Evolutionary conservation across 768 basidiomycete species (phyloP).

Genomic region (Sporobolomyces phaffii): DNA sequence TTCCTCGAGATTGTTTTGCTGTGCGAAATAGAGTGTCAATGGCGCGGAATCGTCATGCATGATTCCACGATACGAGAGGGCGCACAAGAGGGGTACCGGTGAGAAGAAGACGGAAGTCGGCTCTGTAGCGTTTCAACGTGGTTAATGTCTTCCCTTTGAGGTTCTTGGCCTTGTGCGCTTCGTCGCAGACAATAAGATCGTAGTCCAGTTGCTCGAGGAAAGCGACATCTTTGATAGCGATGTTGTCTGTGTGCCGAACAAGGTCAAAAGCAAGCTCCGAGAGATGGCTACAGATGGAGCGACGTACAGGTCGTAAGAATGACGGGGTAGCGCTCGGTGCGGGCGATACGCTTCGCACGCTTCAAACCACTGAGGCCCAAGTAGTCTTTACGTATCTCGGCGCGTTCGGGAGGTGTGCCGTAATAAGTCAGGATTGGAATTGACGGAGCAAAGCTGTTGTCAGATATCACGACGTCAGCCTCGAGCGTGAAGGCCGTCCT

Average conservation of each 20-base stretch:
- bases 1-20: slow-evolving; percentile 86
- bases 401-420: slow-evolving; percentile 72
- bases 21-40: slow-evolving; percentile 1
- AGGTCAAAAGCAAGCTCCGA: fast-evolving
- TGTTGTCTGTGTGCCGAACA: background rate
- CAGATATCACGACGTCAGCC: no score
- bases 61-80: slow-evolving; percentile 11
- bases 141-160: slow-evolving; percentile 64
- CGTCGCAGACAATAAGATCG: slow-evolving; percentile 17
- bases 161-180: slow-evolving; percentile 35
- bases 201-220: slow-evolving; percentile 13
- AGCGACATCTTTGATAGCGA: slow-evolving; percentile 8
- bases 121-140: slow-evolving; percentile 79
- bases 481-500: no score
- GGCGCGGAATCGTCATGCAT: background rate
- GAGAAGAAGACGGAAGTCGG: slow-evolving; percentile 81
- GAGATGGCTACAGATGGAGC: background rate
- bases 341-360: slow-evolving; percentile 1
- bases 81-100: slow-evolving; percentile 88
- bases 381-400: slow-evolving; percentile 55
- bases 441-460: slow-evolving; percentile 11
- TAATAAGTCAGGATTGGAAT: slow-evolving; percentile 85
- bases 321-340: background rate
- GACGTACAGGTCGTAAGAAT: slow-evolving; percentile 26
- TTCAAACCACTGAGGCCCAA: slow-evolving; percentile 15